phyloP scores from a whole-genome alignment of 176 grass and related monocot species.

The Oryza meridionalis region DNA sequence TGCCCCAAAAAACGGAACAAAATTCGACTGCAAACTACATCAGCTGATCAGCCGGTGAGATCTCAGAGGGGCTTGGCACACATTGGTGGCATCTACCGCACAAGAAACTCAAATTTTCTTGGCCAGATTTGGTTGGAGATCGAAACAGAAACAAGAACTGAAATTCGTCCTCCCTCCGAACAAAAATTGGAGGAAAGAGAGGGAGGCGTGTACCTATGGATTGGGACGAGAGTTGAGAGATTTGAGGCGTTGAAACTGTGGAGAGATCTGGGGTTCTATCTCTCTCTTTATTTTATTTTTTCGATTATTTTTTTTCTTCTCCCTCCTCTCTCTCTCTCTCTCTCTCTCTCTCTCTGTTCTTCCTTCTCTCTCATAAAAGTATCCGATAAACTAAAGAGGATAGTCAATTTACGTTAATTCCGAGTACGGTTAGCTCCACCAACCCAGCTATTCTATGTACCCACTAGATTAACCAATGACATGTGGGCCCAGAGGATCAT shows the following conservation, averaged over 20 bases:
- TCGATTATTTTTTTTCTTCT: background rate
- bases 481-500: rapidly evolving
- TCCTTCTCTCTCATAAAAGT: conserved; percentile 17
- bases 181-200: background rate
- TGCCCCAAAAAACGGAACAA: background rate
- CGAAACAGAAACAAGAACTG: background rate
- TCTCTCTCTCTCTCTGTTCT: conserved; percentile 18
- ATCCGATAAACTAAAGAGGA: background rate
- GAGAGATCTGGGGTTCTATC: conserved; percentile 35
- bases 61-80: background rate
- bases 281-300: background rate
- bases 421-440: background rate
- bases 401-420: conserved; percentile 49
- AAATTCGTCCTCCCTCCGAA: background rate
- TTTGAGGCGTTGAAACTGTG: background rate
- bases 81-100: conserved; percentile 13
- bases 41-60: background rate
- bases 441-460: background rate
- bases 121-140: conserved; percentile 17
- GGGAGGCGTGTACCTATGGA: background rate
- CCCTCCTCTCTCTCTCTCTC: background rate
- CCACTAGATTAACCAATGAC: background rate
- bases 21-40: background rate
- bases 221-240: background rate
- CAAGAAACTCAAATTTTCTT: background rate